phyloP scores from a whole-genome alignment of 2,329 filamentous ascomycete species.

The Hypoxylon sp. region DNA sequence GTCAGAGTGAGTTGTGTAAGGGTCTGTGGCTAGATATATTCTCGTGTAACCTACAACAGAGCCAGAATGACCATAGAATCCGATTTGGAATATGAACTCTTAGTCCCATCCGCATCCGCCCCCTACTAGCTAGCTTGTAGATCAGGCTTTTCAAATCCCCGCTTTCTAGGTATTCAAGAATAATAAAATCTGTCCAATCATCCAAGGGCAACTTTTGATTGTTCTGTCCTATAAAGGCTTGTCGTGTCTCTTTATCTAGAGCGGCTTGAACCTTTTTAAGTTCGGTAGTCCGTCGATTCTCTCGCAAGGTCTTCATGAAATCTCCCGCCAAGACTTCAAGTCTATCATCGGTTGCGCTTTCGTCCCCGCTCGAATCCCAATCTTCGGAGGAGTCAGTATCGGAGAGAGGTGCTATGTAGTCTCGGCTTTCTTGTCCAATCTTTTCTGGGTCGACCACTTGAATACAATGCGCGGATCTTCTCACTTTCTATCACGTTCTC shows the following conservation, averaged over 20 bases:
- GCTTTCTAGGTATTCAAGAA: slow-evolving; percentile 36
- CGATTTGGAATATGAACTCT: slow-evolving; percentile 26
- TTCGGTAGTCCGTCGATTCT: too few species aligned
- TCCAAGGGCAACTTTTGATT: too few species aligned
- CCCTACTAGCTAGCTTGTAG: slow-evolving; percentile 13
- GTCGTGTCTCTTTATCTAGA: too few species aligned
- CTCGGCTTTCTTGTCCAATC: not conserved
- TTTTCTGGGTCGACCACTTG: slow-evolving; percentile 26
- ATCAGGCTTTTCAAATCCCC: slow-evolving; percentile 33
- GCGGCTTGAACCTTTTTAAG: too few species aligned
- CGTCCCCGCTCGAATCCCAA: slow-evolving; percentile 35
- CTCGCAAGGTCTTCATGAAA: too few species aligned
- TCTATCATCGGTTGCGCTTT: not conserved
- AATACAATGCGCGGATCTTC: slow-evolving; percentile 36
- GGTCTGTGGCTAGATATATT: slow-evolving; percentile 3
- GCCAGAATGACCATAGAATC: slow-evolving; percentile 36
- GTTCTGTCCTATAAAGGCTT: too few species aligned
- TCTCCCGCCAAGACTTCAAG: too few species aligned
- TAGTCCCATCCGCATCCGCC: too few species aligned
- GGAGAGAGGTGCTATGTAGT: not conserved
- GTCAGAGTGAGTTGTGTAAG: too few species aligned
- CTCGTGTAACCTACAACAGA: slow-evolving; percentile 26
- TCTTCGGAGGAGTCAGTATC: too few species aligned
- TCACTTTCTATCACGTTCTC: slow-evolving; percentile 39
- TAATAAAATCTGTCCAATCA: slow-evolving; percentile 24